Conservation (phyloP, 1,284 basidiomycete genomes). For the Apiotrichum brassicae region DNA sequence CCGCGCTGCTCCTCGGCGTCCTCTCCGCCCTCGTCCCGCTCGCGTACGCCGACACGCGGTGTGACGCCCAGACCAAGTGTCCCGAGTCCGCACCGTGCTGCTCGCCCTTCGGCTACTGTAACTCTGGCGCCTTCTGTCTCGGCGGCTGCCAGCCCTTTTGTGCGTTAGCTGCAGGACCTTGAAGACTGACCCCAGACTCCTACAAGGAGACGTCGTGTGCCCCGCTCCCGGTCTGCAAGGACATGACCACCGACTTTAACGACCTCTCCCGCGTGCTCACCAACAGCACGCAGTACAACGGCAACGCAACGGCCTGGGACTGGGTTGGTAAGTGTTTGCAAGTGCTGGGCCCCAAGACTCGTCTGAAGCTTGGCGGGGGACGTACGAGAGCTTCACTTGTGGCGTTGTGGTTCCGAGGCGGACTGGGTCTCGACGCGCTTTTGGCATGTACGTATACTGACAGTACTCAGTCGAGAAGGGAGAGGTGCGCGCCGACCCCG, state of each 20-base stretch:
- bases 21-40: slow-evolving; percentile 3
- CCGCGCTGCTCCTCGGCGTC: not conserved
- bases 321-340: slow-evolving; percentile 31
- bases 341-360: not conserved
- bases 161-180: slow-evolving; percentile 9
- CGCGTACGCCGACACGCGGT: slow-evolving; percentile 14
- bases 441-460: too few relatives aligned
- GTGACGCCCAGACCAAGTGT: slow-evolving; percentile 47
- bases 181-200: slow-evolving; percentile 45
- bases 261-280: slow-evolving; percentile 60
- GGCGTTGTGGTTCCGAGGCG: not conserved
- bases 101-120: slow-evolving; percentile 70
- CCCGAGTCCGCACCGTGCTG: slow-evolving; percentile 61
- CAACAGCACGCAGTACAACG: slow-evolving; percentile 58
- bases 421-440: too few relatives aligned
- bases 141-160: slow-evolving; percentile 73
- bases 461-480: slow-evolving; percentile 59
- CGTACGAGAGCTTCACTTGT: not conserved
- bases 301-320: slow-evolving; percentile 61
- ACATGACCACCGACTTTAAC: slow-evolving; percentile 58
- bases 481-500: slow-evolving; percentile 54
- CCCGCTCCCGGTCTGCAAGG: slow-evolving; percentile 64
- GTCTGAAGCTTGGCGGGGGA: not conserved
- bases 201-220: slow-evolving; percentile 59
- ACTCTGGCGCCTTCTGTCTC: slow-evolving; percentile 59